These are phyloP conservation scores for Tolypocladium cylindrosporum DNA, from an alignment of 2,329 filamentous ascomycete genomes.

Conservation along the genomic window DNA sequence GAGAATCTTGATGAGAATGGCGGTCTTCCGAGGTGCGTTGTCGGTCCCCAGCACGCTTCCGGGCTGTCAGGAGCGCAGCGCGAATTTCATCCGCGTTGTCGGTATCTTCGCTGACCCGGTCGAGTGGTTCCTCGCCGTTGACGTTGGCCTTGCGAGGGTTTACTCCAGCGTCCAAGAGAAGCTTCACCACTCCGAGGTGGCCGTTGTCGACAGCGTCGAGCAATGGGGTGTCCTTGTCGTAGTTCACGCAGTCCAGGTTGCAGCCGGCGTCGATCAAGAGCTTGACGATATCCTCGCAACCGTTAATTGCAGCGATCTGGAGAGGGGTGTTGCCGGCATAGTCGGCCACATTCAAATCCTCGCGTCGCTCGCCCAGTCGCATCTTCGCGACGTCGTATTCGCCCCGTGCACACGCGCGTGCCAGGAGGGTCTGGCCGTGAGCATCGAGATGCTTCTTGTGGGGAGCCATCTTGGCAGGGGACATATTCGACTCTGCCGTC, in stretches of 20 bases:
- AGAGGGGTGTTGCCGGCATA: conserved; percentile 95
- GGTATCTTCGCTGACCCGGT: conserved; percentile 64
- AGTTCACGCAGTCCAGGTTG: conserved; percentile 67
- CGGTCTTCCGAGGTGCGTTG: conserved; percentile 50
- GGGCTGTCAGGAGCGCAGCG: conserved; percentile 50
- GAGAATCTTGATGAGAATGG: conserved; percentile 32
- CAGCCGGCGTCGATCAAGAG: conserved; percentile 79
- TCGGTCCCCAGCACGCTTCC: conserved; percentile 43
- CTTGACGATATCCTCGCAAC: conserved; percentile 76
- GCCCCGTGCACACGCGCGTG: conserved; percentile 80
- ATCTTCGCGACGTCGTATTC: conserved; percentile 71
- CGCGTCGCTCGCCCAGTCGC: conserved; percentile 66
- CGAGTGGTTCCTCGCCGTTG: conserved; percentile 85
- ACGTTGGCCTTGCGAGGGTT: conserved; percentile 87
- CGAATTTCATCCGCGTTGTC: conserved; percentile 77
- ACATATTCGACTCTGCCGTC: conserved; percentile 49
- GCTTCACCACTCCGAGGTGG: conserved; percentile 76
- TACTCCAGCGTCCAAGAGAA: conserved; percentile 76
- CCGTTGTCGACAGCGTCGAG: conserved; percentile 96
- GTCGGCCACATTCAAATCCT: conserved; percentile 81
- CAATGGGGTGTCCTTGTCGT: conserved; percentile 84
- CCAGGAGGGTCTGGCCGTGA: conserved; percentile 82
- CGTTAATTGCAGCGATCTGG: conserved; percentile 84
- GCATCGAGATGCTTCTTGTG: conserved; percentile 86
- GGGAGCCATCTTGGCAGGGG: conserved; percentile 57